Conservation (phyloP, 75 land plant genomes). For the Azolla pinnata region DNA sequence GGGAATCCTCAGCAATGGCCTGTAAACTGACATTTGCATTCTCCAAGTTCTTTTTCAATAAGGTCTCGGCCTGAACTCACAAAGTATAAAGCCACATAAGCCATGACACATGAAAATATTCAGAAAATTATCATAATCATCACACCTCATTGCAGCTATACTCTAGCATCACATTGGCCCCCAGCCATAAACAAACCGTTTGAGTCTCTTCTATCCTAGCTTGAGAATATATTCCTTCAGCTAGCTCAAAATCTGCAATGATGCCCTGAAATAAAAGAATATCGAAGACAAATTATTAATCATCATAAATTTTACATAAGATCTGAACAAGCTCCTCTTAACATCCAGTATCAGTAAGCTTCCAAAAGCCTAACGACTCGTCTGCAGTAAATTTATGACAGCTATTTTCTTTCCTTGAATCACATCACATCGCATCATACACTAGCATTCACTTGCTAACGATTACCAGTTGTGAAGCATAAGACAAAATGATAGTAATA, state of each 20-base stretch:
- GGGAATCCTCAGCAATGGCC: slow-evolving; percentile 77
- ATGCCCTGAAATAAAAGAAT: slow-evolving; percentile 34
- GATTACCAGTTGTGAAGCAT: no score
- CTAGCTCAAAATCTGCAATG: slow-evolving; percentile 85
- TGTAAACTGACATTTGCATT: slow-evolving; percentile 85
- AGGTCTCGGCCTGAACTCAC: slow-evolving; percentile 65
- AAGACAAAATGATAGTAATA: no score
- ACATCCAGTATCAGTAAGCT: no score
- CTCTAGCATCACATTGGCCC: slow-evolving; percentile 99
- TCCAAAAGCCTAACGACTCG: no score
- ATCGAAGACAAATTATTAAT: no score
- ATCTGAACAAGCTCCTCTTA: no score
- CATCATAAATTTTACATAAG: no score
- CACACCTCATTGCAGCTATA: slow-evolving; percentile 85
- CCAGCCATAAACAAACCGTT: slow-evolving; percentile 95
- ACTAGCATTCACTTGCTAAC: no score
- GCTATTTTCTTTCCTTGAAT: no score
- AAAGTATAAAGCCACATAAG: background rate
- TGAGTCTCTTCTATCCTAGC: slow-evolving; percentile 68
- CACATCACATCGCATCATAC: no score
- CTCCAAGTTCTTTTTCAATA: slow-evolving; percentile 75
- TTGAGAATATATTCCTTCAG: slow-evolving; percentile 89
- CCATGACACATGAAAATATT: background rate
- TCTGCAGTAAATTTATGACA: no score
- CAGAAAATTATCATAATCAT: background rate